These are phyloP conservation scores for Sistotremastrum niveocremeum DNA, from an alignment of 768 basidiomycete species.

Conservation along the genomic window DNA sequence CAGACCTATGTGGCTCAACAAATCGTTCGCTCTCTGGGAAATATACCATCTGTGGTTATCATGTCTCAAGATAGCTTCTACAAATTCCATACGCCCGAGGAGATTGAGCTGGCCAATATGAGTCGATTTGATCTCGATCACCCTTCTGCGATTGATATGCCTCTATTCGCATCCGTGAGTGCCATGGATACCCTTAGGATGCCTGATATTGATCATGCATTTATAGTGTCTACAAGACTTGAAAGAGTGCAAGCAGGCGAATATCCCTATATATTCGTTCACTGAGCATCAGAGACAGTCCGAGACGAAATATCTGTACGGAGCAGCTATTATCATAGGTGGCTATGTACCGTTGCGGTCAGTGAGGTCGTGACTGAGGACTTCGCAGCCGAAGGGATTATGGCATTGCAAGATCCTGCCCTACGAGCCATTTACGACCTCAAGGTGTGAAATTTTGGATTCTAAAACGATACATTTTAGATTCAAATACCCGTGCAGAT, in stretches of 20 bases:
- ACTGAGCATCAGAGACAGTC: slow-evolving; percentile 69
- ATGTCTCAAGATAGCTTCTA: slow-evolving; percentile 97
- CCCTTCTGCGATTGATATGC: slow-evolving; percentile 86
- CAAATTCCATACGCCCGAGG: slow-evolving; percentile 62
- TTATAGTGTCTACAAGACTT: slow-evolving; percentile 71
- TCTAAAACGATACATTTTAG: not conserved
- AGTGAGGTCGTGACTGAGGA: not conserved
- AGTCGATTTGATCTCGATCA: slow-evolving; percentile 82
- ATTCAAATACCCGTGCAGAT: slow-evolving; percentile 28
- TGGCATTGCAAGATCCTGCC: slow-evolving; percentile 70
- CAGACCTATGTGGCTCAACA: slow-evolving; percentile 80
- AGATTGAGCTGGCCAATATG: slow-evolving; percentile 70
- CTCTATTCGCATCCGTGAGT: slow-evolving; percentile 65
- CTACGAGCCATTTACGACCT: slow-evolving; percentile 81
- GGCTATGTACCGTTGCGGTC: slow-evolving; percentile 6
- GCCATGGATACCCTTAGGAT: not conserved
- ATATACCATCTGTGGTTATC: slow-evolving; percentile 79
- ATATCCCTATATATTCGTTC: slow-evolving; percentile 95
- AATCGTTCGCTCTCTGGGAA: slow-evolving; percentile 69
- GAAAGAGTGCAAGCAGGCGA: slow-evolving; percentile 68
- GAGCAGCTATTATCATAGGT: slow-evolving; percentile 86
- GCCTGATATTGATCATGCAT: not conserved
- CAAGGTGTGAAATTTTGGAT: slow-evolving; percentile 39
- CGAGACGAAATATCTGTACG: slow-evolving; percentile 82
- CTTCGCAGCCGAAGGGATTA: slow-evolving; percentile 71